Evolutionary conservation across 768 basidiomycete species (phyloP).

Genomic region (Agaricus subrufescens): DNA sequence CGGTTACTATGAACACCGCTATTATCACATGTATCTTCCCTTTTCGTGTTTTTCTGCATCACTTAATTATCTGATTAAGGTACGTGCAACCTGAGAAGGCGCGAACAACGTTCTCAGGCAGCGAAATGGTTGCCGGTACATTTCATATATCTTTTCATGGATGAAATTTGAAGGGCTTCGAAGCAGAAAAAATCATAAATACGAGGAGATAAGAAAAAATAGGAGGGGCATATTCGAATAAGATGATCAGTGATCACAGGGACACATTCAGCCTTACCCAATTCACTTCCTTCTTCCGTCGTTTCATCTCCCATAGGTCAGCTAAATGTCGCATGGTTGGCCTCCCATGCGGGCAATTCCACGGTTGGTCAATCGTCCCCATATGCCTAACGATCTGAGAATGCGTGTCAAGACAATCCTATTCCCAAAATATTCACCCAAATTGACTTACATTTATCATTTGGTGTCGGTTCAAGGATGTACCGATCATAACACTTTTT

Average conservation of each 20-base stretch:
- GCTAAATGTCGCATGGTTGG: constrained; percentile 78
- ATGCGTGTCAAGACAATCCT: background rate
- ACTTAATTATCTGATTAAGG: background rate
- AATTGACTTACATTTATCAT: constrained; percentile 63
- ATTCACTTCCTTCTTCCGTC: constrained; percentile 1
- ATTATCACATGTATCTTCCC: too few relatives aligned
- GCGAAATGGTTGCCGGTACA: too few relatives aligned
- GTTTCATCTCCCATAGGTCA: constrained; percentile 34
- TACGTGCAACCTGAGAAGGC: too few relatives aligned
- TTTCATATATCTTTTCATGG: too few relatives aligned
- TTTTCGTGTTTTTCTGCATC: background rate
- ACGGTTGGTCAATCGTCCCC: constrained; percentile 82
- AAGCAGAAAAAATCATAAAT: too few relatives aligned
- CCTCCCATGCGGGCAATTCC: constrained; percentile 86
- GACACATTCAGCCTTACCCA: constrained; percentile 1
- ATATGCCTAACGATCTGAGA: constrained; percentile 71
- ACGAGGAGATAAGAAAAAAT: background rate
- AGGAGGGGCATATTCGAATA: background rate
- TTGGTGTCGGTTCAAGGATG: constrained; percentile 66
- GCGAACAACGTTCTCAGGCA: too few relatives aligned
- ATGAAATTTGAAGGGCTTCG: too few relatives aligned
- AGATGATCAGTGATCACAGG: constrained; percentile 3
- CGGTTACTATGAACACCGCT: too few relatives aligned
- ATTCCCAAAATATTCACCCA: background rate
- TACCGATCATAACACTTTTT: constrained; percentile 96